Base-by-base conservation (phyloP, 139 green algal species). In the Ettlia oleoabundans region DNA sequence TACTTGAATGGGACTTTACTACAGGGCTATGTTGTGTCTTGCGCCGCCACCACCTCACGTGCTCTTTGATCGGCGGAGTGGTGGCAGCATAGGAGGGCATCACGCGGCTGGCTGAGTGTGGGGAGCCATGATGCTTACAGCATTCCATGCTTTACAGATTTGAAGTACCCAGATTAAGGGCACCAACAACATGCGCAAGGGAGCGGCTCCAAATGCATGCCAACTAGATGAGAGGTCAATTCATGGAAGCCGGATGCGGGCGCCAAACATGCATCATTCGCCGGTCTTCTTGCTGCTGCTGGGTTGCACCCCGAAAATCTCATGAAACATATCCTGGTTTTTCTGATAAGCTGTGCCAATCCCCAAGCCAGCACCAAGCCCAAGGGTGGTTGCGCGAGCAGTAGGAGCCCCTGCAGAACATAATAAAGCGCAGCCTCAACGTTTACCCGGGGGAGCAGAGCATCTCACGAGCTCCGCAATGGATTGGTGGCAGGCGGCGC, bases 341-440 rank as follows among this genome's bases (percentile, higher is more conserved):
- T 70, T 30, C 47, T 86, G 52, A 43, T 83, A 88, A 8, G 79
- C 70, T 28, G 33, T 72, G 22, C 84, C 84, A 22, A 82, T 69
- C 28, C 84, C 84, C 64, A 88, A 88, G 4, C 84, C 84, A n/a
- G 79, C 73, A 0, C 84, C 84, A 58, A 88, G 66, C n/a, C 69
- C 79, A 2, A 82, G 61, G 4, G 75, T 40, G 15, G 84, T 64
- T 21, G 78, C 84, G 5, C 84, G 41, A 15, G 77, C 79, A 9
- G 64, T 85, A 42, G 43, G 43, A 9, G 68, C 66, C 35, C 83
- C 83, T 87, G 65, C 32, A 72, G 41, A 30, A 21, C 1, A 41
- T 35, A 4, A 2, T 13, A 35, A 18, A 9, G 43, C 4, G 24
- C 26, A 9, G 3, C 5, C 41, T 13, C 4, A 32, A 28, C 15